A percentile compares a stretch with the other conserved stretches of the same genome.
Conservation (phyloP, 2,329 filamentous ascomycete species). For the Pyrenophora graminea region DNA sequence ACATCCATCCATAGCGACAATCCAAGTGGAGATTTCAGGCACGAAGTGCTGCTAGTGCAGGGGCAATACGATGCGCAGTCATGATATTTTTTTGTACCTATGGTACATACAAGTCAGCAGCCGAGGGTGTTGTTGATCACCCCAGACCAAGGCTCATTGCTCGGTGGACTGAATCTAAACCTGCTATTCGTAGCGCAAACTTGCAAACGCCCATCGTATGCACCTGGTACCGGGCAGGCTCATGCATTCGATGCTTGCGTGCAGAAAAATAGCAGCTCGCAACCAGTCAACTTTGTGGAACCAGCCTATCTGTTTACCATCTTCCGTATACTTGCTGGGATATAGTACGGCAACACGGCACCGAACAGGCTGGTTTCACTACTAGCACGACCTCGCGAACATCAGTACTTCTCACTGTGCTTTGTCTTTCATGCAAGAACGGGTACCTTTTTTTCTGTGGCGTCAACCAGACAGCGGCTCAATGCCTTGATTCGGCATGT, state of each 20-base stretch:
- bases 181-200: not conserved
- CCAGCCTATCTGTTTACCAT: too few species aligned
- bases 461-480: too few species aligned
- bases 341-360: not conserved
- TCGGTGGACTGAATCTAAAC: not conserved
- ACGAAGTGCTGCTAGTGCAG: too few species aligned
- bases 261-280: not conserved
- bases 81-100: not conserved
- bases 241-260: conserved; percentile 7
- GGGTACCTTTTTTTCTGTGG: not conserved
- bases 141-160: not conserved
- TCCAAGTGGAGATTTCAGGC: too few species aligned
- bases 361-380: not conserved
- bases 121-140: not conserved
- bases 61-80: too few species aligned
- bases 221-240: conserved; percentile 2
- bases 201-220: not conserved
- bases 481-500: not conserved
- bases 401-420: too few species aligned
- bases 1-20: too few species aligned
- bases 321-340: not conserved
- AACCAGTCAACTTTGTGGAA: not conserved
- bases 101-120: not conserved
- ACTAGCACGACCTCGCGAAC: too few species aligned
- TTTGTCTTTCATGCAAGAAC: not conserved